These are phyloP conservation scores for Persicaria tinctoria DNA, from an alignment of 148 eudicot species.

Conservation along the genomic window DNA sequence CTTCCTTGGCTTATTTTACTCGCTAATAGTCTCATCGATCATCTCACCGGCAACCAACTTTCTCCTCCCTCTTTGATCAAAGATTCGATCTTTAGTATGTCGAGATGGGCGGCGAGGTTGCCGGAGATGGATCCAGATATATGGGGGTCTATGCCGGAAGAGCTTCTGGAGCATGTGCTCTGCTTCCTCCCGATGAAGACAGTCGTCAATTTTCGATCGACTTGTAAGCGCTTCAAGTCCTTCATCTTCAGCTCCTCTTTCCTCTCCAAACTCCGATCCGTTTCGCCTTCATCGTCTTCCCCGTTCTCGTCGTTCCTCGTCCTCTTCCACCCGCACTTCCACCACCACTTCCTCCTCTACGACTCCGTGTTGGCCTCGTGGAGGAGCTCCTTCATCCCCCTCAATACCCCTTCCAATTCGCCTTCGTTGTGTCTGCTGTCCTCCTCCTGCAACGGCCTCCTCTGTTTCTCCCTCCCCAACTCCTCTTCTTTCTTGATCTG, in stretches of 20 bases:
- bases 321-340: conserved; percentile 54
- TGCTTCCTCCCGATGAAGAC: conserved; percentile 47
- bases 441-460: conserved; percentile 41
- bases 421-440: conserved; percentile 17
- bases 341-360: conserved; percentile 32
- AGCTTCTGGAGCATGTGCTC: conserved; percentile 49
- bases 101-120: neutral
- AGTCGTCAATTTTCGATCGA: conserved; percentile 44
- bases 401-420: conserved; percentile 19
- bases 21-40: neutral
- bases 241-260: conserved; percentile 43
- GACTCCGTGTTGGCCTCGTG: conserved; percentile 34
- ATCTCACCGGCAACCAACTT: conserved; percentile 3
- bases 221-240: conserved; percentile 52
- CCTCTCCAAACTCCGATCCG: conserved; percentile 30
- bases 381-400: conserved; percentile 25
- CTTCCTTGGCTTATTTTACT: neutral
- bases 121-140: conserved; percentile 48
- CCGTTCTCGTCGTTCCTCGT: conserved; percentile 41
- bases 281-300: conserved; percentile 20
- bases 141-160: conserved; percentile 54
- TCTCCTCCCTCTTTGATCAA: neutral
- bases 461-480: conserved; percentile 44
- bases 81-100: neutral
- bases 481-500: conserved; percentile 40